Evolutionary conservation across 1,284 basidiomycete species (phyloP).

Genomic region (Trametes pubescens): DNA sequence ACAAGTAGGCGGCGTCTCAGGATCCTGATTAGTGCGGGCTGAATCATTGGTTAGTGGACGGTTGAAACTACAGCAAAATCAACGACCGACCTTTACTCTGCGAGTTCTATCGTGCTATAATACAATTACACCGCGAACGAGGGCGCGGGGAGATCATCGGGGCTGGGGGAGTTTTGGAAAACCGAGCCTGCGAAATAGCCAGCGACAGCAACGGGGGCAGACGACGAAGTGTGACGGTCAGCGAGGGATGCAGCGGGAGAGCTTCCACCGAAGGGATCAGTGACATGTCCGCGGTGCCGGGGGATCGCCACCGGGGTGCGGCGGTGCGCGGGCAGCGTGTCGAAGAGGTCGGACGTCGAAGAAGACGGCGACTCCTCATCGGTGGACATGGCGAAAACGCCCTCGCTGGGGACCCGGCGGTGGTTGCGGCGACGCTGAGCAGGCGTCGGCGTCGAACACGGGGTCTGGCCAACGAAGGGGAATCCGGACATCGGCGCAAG

Average conservation of each 20-base stretch:
- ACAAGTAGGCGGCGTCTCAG: slow-evolving; percentile 41
- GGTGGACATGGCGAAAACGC: slow-evolving; percentile 72
- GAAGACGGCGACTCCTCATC: slow-evolving; percentile 65
- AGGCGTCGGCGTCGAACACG: slow-evolving; percentile 48
- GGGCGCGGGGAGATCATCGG: slow-evolving; percentile 76
- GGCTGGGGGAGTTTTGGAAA: slow-evolving; percentile 84
- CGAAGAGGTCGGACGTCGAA: slow-evolving; percentile 46
- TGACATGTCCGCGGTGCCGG: slow-evolving; percentile 34
- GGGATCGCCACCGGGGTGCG: slow-evolving; percentile 36
- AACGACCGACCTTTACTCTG: slow-evolving; percentile 51
- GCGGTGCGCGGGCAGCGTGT: slow-evolving; percentile 44
- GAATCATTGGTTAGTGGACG: slow-evolving; percentile 12
- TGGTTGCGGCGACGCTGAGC: slow-evolving; percentile 54
- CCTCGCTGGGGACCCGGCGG: slow-evolving; percentile 67
- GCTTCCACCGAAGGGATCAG: slow-evolving; percentile 39
- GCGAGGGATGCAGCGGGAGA: slow-evolving; percentile 41
- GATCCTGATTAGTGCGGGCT: slow-evolving; percentile 47
- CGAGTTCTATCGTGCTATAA: slow-evolving; percentile 43
- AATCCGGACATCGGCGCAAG: slow-evolving; percentile 49
- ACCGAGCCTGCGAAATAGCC: slow-evolving; percentile 77
- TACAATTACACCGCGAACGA: slow-evolving; percentile 57
- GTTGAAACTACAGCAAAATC: too few species aligned
- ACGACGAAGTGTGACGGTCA: slow-evolving; percentile 30
- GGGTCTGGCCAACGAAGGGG: slow-evolving; percentile 46
- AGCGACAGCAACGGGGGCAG: slow-evolving; percentile 44